Evolutionary conservation across 768 basidiomycete species (phyloP), one percentile per base, ranked within the genome.

Genomic region (Paxillus ammoniavirescens): DNA sequence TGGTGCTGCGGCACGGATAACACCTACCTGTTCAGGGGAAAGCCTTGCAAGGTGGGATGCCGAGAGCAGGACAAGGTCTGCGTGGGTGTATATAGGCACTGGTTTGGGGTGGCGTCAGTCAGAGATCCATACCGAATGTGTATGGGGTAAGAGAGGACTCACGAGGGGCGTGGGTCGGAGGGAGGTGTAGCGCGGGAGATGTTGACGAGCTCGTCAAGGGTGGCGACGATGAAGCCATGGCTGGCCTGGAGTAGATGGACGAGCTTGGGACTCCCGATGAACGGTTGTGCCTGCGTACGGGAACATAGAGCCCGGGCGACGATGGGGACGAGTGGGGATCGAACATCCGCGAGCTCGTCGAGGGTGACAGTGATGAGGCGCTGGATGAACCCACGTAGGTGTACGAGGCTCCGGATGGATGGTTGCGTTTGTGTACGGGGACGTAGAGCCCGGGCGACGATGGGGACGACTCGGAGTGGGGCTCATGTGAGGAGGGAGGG

Each of bases 391-490:
- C 28, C n/a, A 68, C 63, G 17, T 61, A 54, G 17, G 59, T 50
- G 43, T 60, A 54, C 8, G 56, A n/a, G 59, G 53, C 63, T 61
- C 17, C 38, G 18, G 35, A 59, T 15, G 52, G 33, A 33, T 6
- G 54, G 33, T 49, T 43, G 33, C 77, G 73, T 56, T 66, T 72
- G 47, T 79, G 76, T 0, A 77, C 53, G 23, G 78, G 77, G 36
- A 78, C 49, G 50, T 79, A 79, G 30, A 73, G 62, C 8, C 15
- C 30, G 33, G 58, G 40, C 28, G 65, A 26, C 4, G 66, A 61
- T 48, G 60, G 37, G 52, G 60, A 13, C 21, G 3, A 21, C 21
- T 21, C 21, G 21, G 21, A 21, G 21, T 65, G 57, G 10, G 61
- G 52, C 23, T 54, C 52, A 47, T 52, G 21, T 21, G 21, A 21